Evolutionary conservation across 371 early-diverging fungal genomes (phyloP), one percentile per base, ranked within the genome.

Genomic region (Mortierella sp.): DNA sequence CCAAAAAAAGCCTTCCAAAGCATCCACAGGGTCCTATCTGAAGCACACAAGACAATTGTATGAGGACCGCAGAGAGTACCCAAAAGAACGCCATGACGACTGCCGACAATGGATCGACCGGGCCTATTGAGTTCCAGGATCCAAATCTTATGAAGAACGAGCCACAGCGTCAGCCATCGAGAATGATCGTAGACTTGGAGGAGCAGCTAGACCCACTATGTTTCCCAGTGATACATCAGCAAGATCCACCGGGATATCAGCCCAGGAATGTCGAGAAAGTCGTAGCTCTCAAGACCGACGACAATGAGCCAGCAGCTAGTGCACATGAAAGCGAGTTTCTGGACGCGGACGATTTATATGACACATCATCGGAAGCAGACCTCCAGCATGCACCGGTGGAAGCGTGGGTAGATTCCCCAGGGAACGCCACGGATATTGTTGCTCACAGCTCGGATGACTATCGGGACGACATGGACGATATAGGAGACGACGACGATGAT

Each of bases 391-490:
- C 37, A 44, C 31, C 13, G 12, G 31, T 50, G 37, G 54, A 27
- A 16, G 39, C 47, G 0, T 64, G 65, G 71, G 52, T 21, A 10
- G 62, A 62, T 5, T 43, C 67, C 3, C 62, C 63, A 43, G 73
- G 58, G 14, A 56, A 41, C 40, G 44, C 29, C 21, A 47, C 57
- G 39, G 67, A 73, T 25, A 47, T 50, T 27, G 59, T 59, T 5
- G 55, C 21, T 19, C 73, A 73, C 19, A 67, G 63, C 57, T 68
- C 68, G 10, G 68, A 67, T 24, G 61, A 65, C 7, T 60, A 61
- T 31, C 60, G 66, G 6, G 71, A 79, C 27, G 79, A 66, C 19
- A 41, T 63, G 27, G 76, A 63, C 39, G 72, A 65, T 0, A 57
- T 46, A 13, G 28, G 17, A 14, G 65, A 60, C 34, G 64, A 66